Percentiles rank a stretch among this genome's conserved stretches.
Conservation (phyloP, 345 rosid species). For the Melaleuca quinquenervia region DNA sequence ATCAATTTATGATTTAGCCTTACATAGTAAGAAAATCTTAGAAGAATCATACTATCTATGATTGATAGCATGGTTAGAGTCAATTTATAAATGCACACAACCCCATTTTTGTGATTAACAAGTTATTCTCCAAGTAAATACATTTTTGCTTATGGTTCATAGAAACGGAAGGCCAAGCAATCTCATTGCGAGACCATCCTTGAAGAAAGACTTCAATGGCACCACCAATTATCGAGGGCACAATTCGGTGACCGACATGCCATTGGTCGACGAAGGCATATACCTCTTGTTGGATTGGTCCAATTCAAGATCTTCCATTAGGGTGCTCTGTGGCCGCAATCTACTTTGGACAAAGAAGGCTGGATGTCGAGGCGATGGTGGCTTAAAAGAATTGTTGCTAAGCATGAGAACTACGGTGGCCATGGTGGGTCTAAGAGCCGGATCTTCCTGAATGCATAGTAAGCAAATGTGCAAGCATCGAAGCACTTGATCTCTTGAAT, state of each 20-base stretch:
- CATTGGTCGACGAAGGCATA: slow-evolving; percentile 14
- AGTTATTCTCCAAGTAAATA: neutral
- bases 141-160: too few species aligned
- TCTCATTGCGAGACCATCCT: neutral
- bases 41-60: neutral
- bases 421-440: slow-evolving; percentile 11
- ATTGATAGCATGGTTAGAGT: neutral
- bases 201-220: neutral
- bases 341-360: neutral
- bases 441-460: slow-evolving; percentile 20
- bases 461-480: slow-evolving; percentile 26
- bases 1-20: neutral
- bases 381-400: neutral
- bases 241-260: slow-evolving; percentile 5
- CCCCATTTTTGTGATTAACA: neutral
- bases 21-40: too few species aligned
- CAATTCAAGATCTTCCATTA: neutral
- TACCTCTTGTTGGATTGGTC: slow-evolving; percentile 4
- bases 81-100: neutral
- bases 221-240: neutral
- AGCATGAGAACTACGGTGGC: neutral
- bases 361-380: slow-evolving; percentile 4
- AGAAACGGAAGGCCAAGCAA: neutral
- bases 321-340: neutral
- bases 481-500: neutral